phyloP scores from a whole-genome alignment of 148 eudicot genomes.

The Camellia granthamiana region DNA sequence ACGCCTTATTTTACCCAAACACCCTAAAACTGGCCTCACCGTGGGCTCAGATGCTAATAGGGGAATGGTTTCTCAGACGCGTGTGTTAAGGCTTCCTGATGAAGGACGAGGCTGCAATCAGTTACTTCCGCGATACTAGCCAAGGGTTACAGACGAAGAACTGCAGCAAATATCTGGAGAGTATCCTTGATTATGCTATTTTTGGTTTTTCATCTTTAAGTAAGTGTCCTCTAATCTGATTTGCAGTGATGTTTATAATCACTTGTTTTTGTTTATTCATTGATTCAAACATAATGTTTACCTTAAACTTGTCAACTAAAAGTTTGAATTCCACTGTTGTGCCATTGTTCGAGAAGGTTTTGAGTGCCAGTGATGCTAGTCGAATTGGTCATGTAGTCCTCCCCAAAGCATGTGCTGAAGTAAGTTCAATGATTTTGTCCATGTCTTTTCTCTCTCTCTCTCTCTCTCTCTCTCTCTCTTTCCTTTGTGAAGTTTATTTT shows the following conservation, averaged over 20 bases:
- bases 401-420: slow-evolving; percentile 99
- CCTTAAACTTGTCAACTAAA: slow-evolving; percentile 41
- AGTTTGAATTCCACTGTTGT: slow-evolving; percentile 86
- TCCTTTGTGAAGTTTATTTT: neutral
- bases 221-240: neutral
- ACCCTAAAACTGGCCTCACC: slow-evolving; percentile 37
- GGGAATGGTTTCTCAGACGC: slow-evolving; percentile 43
- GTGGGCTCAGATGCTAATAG: slow-evolving; percentile 50
- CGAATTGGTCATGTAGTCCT: slow-evolving; percentile 96
- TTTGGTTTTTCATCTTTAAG: neutral
- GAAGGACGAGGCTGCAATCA: slow-evolving; percentile 80
- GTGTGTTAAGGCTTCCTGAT: slow-evolving; percentile 88
- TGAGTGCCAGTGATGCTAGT: slow-evolving; percentile 99
- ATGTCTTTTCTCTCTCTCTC: neutral
- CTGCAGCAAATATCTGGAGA: slow-evolving; percentile 90
- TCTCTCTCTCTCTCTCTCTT: neutral
- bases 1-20: slow-evolving; percentile 64
- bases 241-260: neutral
- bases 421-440: slow-evolving; percentile 32
- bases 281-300: slow-evolving; percentile 19
- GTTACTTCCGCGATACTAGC: slow-evolving; percentile 97
- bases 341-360: slow-evolving; percentile 89
- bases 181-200: slow-evolving; percentile 55
- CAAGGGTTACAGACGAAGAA: slow-evolving; percentile 92
- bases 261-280: slow-evolving; percentile 1